These are phyloP conservation scores for Cyclotella distinguenda DNA, from an alignment of 108 stramenopile genomes.

Conservation along the genomic window DNA sequence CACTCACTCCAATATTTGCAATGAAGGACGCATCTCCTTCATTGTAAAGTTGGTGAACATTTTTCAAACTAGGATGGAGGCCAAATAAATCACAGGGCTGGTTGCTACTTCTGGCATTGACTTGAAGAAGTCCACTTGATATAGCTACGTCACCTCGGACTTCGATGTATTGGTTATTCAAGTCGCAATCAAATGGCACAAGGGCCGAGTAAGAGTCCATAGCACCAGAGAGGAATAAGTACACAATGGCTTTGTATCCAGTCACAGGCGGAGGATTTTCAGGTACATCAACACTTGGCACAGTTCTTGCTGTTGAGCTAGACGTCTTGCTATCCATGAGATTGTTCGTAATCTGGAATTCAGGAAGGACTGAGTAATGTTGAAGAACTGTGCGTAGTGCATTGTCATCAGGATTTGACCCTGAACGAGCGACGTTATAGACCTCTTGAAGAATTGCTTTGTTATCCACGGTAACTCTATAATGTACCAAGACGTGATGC, in stretches of 20 bases:
- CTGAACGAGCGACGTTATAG: slow-evolving; percentile 5
- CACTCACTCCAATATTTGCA: slow-evolving; percentile 42
- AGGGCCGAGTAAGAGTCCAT: slow-evolving; percentile 33
- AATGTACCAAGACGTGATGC: background rate
- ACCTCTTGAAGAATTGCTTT: slow-evolving; percentile 19
- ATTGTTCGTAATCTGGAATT: slow-evolving; percentile 48
- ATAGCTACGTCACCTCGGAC: slow-evolving; percentile 37
- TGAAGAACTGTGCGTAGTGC: slow-evolving; percentile 13
- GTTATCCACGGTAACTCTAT: background rate
- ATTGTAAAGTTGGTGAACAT: slow-evolving; percentile 36
- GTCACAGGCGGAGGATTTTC: slow-evolving; percentile 14
- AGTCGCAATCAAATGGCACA: slow-evolving; percentile 21
- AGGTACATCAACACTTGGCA: slow-evolving; percentile 11
- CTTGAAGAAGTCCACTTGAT: slow-evolving; percentile 1
- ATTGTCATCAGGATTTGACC: slow-evolving; percentile 4
- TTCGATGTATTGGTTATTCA: slow-evolving; percentile 22
- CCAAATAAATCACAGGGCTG: slow-evolving; percentile 45
- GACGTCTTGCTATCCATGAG: background rate
- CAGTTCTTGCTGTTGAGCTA: background rate
- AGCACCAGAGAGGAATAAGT: slow-evolving; percentile 40
- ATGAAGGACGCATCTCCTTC: slow-evolving; percentile 40
- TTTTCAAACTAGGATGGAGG: slow-evolving; percentile 30
- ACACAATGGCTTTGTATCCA: slow-evolving; percentile 52
- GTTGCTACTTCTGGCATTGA: slow-evolving; percentile 13
- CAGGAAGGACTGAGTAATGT: slow-evolving; percentile 22